phyloP scores from a whole-genome alignment of 1,284 basidiomycete genomes.

The Schizopora paradoxa region DNA sequence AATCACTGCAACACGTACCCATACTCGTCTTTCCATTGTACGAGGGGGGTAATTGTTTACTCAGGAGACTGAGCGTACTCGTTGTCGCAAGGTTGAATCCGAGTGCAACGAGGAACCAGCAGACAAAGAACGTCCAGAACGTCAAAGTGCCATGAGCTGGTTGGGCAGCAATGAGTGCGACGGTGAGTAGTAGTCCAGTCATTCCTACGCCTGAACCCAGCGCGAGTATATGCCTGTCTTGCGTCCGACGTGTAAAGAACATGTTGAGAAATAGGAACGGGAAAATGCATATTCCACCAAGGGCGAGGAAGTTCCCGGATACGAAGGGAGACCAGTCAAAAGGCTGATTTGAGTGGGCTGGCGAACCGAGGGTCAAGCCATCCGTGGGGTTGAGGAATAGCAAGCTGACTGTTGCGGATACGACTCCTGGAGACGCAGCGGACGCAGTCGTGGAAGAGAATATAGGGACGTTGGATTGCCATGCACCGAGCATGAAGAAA shows the following conservation, averaged over 20 bases:
- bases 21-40: conserved; percentile 56
- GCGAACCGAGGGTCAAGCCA: conserved; percentile 16
- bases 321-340: conserved; percentile 58
- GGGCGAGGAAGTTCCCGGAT: conserved; percentile 66
- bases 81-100: conserved; percentile 68
- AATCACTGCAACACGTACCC: too few species aligned
- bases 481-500: conserved; percentile 68
- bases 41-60: conserved; percentile 57
- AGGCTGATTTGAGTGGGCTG: too few species aligned
- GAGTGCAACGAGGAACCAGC: conserved; percentile 63
- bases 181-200: conserved; percentile 46
- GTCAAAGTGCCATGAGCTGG: conserved; percentile 29
- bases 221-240: conserved; percentile 57
- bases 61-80: conserved; percentile 57
- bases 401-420: background rate
- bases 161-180: conserved; percentile 38
- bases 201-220: conserved; percentile 47
- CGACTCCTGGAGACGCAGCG: too few species aligned
- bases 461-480: conserved; percentile 69
- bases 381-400: background rate
- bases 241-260: conserved; percentile 47
- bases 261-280: conserved; percentile 64
- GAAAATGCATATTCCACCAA: conserved; percentile 56
- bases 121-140: conserved; percentile 50
- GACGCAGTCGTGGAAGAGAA: conserved; percentile 42